Evolutionary conservation across 768 basidiomycete genomes (phyloP), one percentile per base, ranked within the genome.

Genomic region (Lactifluus rugatus): DNA sequence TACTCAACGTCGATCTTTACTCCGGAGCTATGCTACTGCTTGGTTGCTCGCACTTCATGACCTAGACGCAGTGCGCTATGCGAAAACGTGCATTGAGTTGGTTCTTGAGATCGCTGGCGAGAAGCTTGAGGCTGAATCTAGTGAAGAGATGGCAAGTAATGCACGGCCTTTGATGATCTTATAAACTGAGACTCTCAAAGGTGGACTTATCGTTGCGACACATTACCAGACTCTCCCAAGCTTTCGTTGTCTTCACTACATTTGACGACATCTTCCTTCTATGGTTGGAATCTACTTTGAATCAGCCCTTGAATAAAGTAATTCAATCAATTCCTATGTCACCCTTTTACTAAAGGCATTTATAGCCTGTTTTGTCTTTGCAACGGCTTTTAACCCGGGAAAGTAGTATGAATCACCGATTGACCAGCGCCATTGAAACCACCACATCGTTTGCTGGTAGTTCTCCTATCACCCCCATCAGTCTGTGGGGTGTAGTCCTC

Each of bases 11-110:
- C 75, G 79, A 39, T 69, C 73, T 2, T 69, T 92, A 21, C 69
- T 82, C 51, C 64, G 69, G 19, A 76, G 73, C 62, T 89, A 87
- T 66, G 84, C 77, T 14, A 67, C 74, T 17, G 79, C 78, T 21
- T 93, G 90, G 90, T 72, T 92, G 45, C 71, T 76, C 28, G 82
- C 84, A 37, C 69, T 91, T 25, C 85, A 89, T 67, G 75, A 83
- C 49, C 79, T 80, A 53, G 81, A 86, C 64, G 63, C 78, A 19
- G 69, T 68, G 1, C 66, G 74, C 8, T 92, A 87, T 66, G 74
- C 76, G 10, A 66, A 69, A 26, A 70, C 78, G 41, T 37, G 87
- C 2, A 87, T 79, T 57, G 77, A 82, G 7, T 68, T 80, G 26
- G 80, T 80, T 56, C 63, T 70, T 7, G 81, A 83, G 60, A 63